phyloP scores from a whole-genome alignment of 2,329 filamentous ascomycete genomes.

The Biscogniauxia mediterranea region DNA sequence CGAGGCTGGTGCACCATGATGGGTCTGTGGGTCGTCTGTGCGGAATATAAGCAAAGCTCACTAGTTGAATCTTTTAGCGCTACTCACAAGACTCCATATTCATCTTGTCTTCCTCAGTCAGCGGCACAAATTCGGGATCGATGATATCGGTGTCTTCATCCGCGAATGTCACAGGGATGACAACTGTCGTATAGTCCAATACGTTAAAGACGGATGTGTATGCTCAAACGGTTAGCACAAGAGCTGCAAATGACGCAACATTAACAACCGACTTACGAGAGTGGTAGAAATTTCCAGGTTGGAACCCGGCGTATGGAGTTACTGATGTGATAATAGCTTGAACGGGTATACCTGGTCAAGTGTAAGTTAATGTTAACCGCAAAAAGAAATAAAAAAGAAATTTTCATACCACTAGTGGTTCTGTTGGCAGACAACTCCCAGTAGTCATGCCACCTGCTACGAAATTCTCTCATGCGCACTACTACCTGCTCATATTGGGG shows the following conservation, averaged over 20 bases:
- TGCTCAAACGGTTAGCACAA: neutral
- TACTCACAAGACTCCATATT: constrained; percentile 1
- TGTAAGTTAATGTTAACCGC: constrained; percentile 42
- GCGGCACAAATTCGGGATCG: neutral
- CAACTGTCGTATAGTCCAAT: constrained; percentile 1
- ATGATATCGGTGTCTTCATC: constrained; percentile 2
- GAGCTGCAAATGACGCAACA: neutral
- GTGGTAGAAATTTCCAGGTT: constrained; percentile 45
- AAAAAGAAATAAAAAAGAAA: neutral
- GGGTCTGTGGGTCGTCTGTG: neutral
- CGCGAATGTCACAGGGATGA: constrained; percentile 5
- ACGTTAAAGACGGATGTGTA: constrained; percentile 3
- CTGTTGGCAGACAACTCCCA: constrained; percentile 40
- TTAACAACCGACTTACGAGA: constrained; percentile 15
- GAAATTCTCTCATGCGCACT: neutral
- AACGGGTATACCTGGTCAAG: constrained; percentile 34
- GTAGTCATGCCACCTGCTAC: neutral
- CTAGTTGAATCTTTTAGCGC: neutral
- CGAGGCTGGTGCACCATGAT: neutral
- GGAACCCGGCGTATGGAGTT: constrained; percentile 48
- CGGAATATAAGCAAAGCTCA: neutral
- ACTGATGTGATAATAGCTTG: constrained; percentile 47
- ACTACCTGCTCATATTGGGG: constrained; percentile 45
- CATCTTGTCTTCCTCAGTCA: neutral
- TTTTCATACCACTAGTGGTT: neutral